Evolutionary conservation across 805 yeast genomes (phyloP).

Genomic region (Ascoidea asiatica): DNA sequence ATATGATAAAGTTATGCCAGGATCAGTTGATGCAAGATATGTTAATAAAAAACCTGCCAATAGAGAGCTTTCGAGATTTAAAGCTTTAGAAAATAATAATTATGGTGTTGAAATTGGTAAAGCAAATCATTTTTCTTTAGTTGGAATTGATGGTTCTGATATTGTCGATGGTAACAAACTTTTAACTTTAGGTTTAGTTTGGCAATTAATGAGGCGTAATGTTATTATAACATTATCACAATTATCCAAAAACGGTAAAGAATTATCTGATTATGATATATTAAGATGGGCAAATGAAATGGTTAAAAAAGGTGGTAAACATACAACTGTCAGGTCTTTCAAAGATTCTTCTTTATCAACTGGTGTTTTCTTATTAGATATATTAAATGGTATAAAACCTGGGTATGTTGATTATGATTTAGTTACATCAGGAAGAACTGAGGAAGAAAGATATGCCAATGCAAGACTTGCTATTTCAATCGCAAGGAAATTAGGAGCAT

Average conservation of each 20-base stretch:
- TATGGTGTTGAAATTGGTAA: slow-evolving; percentile 97
- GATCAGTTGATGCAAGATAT: slow-evolving; percentile 65
- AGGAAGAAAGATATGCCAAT: slow-evolving; percentile 82
- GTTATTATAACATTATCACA: slow-evolving; percentile 72
- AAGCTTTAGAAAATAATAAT: slow-evolving; percentile 94
- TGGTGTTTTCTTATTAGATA: slow-evolving; percentile 78
- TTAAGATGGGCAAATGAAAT: slow-evolving; percentile 88
- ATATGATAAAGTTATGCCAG: slow-evolving; percentile 90
- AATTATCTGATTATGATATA: slow-evolving; percentile 73
- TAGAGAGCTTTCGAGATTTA: slow-evolving; percentile 72
- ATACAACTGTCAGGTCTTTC: slow-evolving; percentile 63
- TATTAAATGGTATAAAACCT: slow-evolving; percentile 86
- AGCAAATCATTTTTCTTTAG: slow-evolving; percentile 81
- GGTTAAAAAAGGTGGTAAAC: slow-evolving; percentile 75
- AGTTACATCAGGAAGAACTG: slow-evolving; percentile 66
- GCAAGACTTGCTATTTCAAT: slow-evolving; percentile 96
- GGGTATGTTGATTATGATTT: slow-evolving; percentile 95
- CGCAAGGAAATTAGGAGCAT: slow-evolving; percentile 95
- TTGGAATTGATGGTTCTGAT: slow-evolving; percentile 97
- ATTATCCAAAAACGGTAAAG: slow-evolving; percentile 60
- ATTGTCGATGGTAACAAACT: slow-evolving; percentile 87
- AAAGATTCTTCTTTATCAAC: slow-evolving; percentile 64
- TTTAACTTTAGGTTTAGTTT: slow-evolving; percentile 81
- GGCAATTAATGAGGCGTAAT: slow-evolving; percentile 98
- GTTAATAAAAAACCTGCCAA: slow-evolving; percentile 74